phyloP scores from a whole-genome alignment of 768 basidiomycete genomes.

The Suillus tomentosus region DNA sequence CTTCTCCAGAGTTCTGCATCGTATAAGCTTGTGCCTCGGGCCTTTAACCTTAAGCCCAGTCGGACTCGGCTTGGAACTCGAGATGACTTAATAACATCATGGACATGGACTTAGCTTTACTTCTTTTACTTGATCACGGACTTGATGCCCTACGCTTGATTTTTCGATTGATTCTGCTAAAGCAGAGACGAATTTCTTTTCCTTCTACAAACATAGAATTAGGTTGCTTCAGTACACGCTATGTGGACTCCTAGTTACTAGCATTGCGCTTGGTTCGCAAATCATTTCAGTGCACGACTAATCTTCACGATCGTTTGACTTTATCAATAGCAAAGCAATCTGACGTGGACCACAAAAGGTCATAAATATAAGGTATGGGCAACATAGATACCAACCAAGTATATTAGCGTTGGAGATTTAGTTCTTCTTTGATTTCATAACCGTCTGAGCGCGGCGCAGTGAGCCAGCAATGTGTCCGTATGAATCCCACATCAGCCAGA shows the following conservation, averaged over 20 bases:
- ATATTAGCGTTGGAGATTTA: slow-evolving; percentile 15
- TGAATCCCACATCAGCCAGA: slow-evolving; percentile 78
- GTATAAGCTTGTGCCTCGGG: neutral
- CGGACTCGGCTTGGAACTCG: neutral
- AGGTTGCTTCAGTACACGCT: slow-evolving; percentile 14
- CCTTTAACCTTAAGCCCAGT: neutral
- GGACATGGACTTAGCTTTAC: slow-evolving; percentile 1
- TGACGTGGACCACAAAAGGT: neutral
- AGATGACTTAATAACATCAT: neutral
- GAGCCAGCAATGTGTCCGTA: slow-evolving; percentile 68
- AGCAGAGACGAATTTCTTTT: slow-evolving; percentile 11
- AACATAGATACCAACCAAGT: neutral
- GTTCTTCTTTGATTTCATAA: slow-evolving; percentile 38
- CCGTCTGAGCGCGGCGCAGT: slow-evolving; percentile 45
- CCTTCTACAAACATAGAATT: slow-evolving; percentile 11
- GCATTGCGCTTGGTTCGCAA: neutral
- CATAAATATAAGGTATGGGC: neutral
- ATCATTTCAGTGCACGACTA: neutral
- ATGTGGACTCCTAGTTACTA: slow-evolving; percentile 16
- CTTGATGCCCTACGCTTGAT: slow-evolving; percentile 3
- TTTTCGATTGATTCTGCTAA: neutral
- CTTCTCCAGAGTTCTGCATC: slow-evolving; percentile 62
- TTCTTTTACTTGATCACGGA: slow-evolving; percentile 6
- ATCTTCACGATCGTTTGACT: neutral
- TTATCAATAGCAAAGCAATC: neutral